phyloP scores from a whole-genome alignment of 2,329 filamentous ascomycete species.

The Tetracladium maxilliforme region DNA sequence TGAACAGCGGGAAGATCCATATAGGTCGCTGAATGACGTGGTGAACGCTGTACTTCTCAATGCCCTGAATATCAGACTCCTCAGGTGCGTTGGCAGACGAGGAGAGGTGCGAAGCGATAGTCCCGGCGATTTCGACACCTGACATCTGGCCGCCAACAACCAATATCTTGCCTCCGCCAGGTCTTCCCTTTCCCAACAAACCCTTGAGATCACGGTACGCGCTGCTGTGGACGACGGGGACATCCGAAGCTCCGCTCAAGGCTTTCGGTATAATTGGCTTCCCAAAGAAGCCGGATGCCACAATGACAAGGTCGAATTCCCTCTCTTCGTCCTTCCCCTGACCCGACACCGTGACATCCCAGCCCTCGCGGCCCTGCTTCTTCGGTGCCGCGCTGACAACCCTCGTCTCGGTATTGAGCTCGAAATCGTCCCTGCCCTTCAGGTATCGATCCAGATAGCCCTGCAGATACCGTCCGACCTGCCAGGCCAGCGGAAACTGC shows the following conservation, averaged over 20 bases:
- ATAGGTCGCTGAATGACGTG: slow-evolving; percentile 56
- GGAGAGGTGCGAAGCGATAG: slow-evolving; percentile 58
- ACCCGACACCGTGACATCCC: too few species aligned
- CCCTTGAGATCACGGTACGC: slow-evolving; percentile 39
- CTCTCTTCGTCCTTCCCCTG: too few species aligned
- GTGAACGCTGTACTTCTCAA: slow-evolving; percentile 42
- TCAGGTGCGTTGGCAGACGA: slow-evolving; percentile 39
- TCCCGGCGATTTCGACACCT: slow-evolving; percentile 61
- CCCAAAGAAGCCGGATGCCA: slow-evolving; percentile 68
- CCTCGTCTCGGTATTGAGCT: slow-evolving; percentile 20
- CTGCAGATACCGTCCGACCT: slow-evolving; percentile 59
- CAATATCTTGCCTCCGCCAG: slow-evolving; percentile 47
- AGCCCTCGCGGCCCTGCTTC: too few species aligned
- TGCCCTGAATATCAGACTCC: slow-evolving; percentile 19
- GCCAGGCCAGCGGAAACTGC: slow-evolving; percentile 62
- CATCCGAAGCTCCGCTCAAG: slow-evolving; percentile 14
- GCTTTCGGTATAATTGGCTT: slow-evolving; percentile 35
- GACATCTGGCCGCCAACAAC: slow-evolving; percentile 75
- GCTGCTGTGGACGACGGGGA: slow-evolving; percentile 54
- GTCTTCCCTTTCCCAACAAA: slow-evolving; percentile 21
- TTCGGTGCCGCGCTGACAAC: slow-evolving; percentile 22
- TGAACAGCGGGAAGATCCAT: slow-evolving; percentile 54
- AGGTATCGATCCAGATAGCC: slow-evolving; percentile 46
- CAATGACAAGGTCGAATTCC: slow-evolving; percentile 60
- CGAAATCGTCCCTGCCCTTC: slow-evolving; percentile 18